Conservation (phyloP, 2,329 filamentous ascomycete species). For the Rutstroemia sydowiana region DNA sequence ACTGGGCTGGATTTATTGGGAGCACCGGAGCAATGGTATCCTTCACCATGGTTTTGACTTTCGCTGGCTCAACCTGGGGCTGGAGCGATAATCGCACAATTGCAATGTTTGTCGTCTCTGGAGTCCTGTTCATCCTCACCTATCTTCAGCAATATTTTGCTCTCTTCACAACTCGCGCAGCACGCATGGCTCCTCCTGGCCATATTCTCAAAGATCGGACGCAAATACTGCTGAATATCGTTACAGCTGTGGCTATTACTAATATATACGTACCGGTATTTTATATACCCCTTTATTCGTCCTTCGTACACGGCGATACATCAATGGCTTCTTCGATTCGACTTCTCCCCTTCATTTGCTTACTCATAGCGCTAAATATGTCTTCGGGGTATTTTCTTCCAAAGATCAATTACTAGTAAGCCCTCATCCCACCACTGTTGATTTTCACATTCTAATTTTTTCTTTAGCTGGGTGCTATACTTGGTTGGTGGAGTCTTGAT, state of each 20-base stretch:
- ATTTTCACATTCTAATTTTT: background rate
- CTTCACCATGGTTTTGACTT: background rate
- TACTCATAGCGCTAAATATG: conserved; percentile 31
- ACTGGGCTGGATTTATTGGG: conserved; percentile 29
- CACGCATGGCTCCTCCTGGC: background rate
- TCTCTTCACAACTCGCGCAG: background rate
- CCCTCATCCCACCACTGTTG: conserved; percentile 28
- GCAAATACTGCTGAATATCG: background rate
- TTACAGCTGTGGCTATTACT: conserved; percentile 20
- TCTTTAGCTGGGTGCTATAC: conserved; percentile 24
- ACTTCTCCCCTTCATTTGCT: conserved; percentile 32
- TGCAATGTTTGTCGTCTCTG: background rate
- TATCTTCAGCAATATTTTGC: background rate
- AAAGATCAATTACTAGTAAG: conserved; percentile 25
- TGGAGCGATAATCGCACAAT: background rate
- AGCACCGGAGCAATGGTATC: background rate
- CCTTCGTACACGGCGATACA: conserved; percentile 33
- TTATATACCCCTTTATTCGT: conserved; percentile 12
- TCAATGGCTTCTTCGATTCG: conserved; percentile 31
- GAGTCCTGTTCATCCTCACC: background rate
- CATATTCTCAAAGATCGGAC: conserved; percentile 5
- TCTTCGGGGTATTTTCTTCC: conserved; percentile 32
- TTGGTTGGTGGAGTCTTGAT: background rate
- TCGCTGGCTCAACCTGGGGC: background rate
- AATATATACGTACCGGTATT: background rate